Base-by-base conservation (phyloP, 2,329 filamentous ascomycete genomes). In the Myriangium duriaei region DNA sequence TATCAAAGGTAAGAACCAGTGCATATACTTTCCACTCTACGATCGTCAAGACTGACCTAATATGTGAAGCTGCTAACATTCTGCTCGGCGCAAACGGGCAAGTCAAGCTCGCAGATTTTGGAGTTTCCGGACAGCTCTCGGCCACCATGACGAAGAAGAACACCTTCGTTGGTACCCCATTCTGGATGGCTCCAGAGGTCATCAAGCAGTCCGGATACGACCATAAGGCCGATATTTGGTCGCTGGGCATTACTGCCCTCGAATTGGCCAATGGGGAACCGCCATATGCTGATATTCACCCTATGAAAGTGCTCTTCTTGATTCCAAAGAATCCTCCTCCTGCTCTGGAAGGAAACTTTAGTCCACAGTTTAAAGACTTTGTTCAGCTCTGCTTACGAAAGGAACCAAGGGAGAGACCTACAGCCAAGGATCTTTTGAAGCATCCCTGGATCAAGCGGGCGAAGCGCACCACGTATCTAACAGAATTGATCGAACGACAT, bases 141-240 rank as follows among this genome's bases (percentile, higher is more conserved):
- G 94, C 95, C 56, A 93, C 96, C 64, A 95, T 95, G 62, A 95
- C 88, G 2, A 86, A 95, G 59, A 77, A 91, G 39, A 88, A 96
- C 60, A 98, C 91, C 0, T 96, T 98, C 53, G 91, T 98, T 13
- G 91, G 91, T 13, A 96, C 88, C 0, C 91, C 91, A 0, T 94
- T 92, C 55, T 94, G 86, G 86, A 93, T 94, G 86, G 86, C 86
- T 1, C 86, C 86, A 1, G 86, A 94, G 55, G 86, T 94, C 24
- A 94, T 94, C 48, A 80, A 92, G 57, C 85, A 93, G 60, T 76
- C 83, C 46, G 74, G 74, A 30, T 79, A 79, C 48, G 85, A 88
- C 57, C 91, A 84, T 64, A 91, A 91, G 60, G 86, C 86, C 4
- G 86, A 94, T 53, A 86, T 94, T 41, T 94, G 86, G 86, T 92